Evolutionary conservation across 2,329 filamentous ascomycete species (phyloP).

Genomic region (Graphiopsis chlorocephala): DNA sequence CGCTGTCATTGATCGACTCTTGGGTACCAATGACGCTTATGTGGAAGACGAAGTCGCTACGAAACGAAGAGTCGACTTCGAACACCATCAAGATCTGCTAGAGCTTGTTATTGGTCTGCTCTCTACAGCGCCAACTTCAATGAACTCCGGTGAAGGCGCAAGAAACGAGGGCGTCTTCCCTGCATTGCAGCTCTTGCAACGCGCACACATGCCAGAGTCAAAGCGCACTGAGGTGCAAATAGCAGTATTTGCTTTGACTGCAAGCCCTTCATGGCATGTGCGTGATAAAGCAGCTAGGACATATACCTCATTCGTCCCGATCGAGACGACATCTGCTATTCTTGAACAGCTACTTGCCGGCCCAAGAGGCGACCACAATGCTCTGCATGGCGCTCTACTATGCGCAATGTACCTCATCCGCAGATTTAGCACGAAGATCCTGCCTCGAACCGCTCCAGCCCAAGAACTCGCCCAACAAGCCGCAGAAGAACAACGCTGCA

Average conservation of each 20-base stretch:
- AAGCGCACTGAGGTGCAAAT: conserved; percentile 55
- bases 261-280: conserved; percentile 73
- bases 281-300: conserved; percentile 77
- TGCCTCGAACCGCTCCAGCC: background rate
- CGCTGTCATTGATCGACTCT: conserved; percentile 74
- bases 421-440: conserved; percentile 11
- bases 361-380: conserved; percentile 25
- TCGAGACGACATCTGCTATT: conserved; percentile 13
- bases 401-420: conserved; percentile 26
- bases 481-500: conserved; percentile 1
- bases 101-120: conserved; percentile 63
- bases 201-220: conserved; percentile 63
- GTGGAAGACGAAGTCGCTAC: conserved; percentile 55
- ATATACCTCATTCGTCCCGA: conserved; percentile 42
- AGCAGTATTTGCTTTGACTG: conserved; percentile 61
- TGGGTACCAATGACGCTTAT: conserved; percentile 66
- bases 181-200: conserved; percentile 74
- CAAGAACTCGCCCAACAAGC: background rate
- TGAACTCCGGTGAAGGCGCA: conserved; percentile 6
- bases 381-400: conserved; percentile 35
- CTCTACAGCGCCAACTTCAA: conserved; percentile 19
- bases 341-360: conserved; percentile 17
- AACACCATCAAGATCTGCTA: conserved; percentile 65
- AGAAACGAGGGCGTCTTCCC: conserved; percentile 70
- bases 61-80: conserved; percentile 62